Evolutionary conservation across 371 early-diverging fungal species (phyloP), one percentile per base, ranked within the genome.

Genomic region (Mortierella sp.): DNA sequence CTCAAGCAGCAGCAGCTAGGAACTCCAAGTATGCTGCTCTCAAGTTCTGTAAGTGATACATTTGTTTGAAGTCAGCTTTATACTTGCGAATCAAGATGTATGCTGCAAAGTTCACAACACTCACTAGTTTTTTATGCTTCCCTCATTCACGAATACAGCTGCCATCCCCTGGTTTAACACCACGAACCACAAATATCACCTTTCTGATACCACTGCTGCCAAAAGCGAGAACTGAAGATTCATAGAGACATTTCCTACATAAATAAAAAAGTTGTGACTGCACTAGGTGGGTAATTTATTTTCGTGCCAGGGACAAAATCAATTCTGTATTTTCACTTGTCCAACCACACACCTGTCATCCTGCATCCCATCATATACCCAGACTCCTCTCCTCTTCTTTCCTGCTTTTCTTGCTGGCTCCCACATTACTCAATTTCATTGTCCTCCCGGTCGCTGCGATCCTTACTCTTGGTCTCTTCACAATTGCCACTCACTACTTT

Each of bases 131-230:
- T 43, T 16, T 43, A 43, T 43, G 4, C 11, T 12, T 45, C 26
- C 18, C 5, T 62, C n/a, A 20, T 62, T 26, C n/a, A 51, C 51
- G 8, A 18, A 11, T 26, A 3, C 62, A 92, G 93, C 84, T 84
- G 84, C 88, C 61, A 70, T 90, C 67, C 96, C 96, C 58, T 92
- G 90, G 91, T 95, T 94, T 86, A 95, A 95, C 89, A 89, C 94
- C 86, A 91, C 88, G 73, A 93, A 92, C 83, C 96, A 95, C 84
- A 91, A 91, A 84, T 91, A 90, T 79, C 95, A 95, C 63, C 51
- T 51, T 51, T 18, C 51, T n/a, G 51, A 51, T 51, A 51, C 51
- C 51, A 51, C 51, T 51, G 51, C 51, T 9, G 51, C n/a, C 18
- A 51, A 51, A 18, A n/a, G n/a, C 0, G 51, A 51, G n/a, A 51